phyloP scores from a whole-genome alignment of 2,329 filamentous ascomycete genomes.

The Aureobasidium sp. region DNA sequence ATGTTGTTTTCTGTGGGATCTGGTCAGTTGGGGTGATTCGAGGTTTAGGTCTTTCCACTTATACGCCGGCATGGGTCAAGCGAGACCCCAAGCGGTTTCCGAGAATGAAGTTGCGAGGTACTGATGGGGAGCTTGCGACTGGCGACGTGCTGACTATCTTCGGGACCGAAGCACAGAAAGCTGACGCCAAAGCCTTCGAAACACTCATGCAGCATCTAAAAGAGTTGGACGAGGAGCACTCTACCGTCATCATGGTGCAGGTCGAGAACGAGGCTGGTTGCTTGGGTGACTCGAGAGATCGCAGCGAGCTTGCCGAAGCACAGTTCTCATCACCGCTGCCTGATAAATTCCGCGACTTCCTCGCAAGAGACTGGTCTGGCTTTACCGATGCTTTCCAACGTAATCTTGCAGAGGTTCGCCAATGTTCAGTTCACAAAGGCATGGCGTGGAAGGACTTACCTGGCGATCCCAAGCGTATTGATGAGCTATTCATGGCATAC shows the following conservation, averaged over 20 bases:
- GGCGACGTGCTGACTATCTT: slow-evolving; percentile 32
- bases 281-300: slow-evolving; percentile 44
- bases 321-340: slow-evolving; percentile 34
- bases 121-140: slow-evolving; percentile 20
- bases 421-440: slow-evolving; percentile 14
- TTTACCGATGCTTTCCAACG: slow-evolving; percentile 18
- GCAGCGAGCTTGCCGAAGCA: slow-evolving; percentile 33
- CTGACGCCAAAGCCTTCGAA: slow-evolving; percentile 33
- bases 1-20: no score
- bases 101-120: slow-evolving; percentile 22
- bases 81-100: slow-evolving; percentile 25
- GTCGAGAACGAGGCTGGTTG: slow-evolving; percentile 49
- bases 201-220: slow-evolving; percentile 33
- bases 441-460: slow-evolving; percentile 34
- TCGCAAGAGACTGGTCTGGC: slow-evolving; percentile 11
- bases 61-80: slow-evolving; percentile 33
- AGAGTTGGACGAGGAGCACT: slow-evolving; percentile 37
- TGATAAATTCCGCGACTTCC: slow-evolving; percentile 27
- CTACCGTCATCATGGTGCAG: slow-evolving; percentile 48
- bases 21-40: background rate
- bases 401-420: slow-evolving; percentile 14
- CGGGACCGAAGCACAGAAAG: slow-evolving; percentile 26
- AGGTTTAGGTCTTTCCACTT: slow-evolving; percentile 28
- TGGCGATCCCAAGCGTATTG: slow-evolving; percentile 29
- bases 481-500: slow-evolving; percentile 43